Percentiles rank a stretch among this genome's conserved stretches.
These are phyloP conservation scores for Phytophthora europaea DNA, from an alignment of 352 stramenopile genomes.

Conservation along the genomic window DNA sequence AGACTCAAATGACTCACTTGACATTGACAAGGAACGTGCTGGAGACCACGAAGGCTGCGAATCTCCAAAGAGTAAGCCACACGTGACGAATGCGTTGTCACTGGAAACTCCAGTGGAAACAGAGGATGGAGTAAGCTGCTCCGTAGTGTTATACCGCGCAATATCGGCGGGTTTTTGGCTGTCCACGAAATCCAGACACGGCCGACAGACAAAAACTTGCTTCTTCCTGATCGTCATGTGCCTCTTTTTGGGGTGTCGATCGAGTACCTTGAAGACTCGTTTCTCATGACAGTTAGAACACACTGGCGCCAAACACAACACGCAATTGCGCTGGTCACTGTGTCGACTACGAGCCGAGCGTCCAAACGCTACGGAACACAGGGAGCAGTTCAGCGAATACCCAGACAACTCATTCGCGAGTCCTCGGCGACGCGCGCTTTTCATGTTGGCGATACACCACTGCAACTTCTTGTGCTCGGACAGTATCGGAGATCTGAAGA, in stretches of 20 bases:
- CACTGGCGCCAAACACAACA: slow-evolving; percentile 38
- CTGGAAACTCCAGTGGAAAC: slow-evolving; percentile 25
- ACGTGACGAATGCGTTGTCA: slow-evolving; percentile 24
- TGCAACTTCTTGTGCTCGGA: slow-evolving; percentile 44
- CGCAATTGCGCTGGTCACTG: slow-evolving; percentile 32
- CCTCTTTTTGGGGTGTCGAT: slow-evolving; percentile 34
- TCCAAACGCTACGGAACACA: slow-evolving; percentile 32
- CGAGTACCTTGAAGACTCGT: slow-evolving; percentile 27
- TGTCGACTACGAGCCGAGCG: slow-evolving; percentile 28
- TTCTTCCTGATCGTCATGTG: slow-evolving; percentile 28
- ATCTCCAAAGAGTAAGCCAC: slow-evolving; percentile 38
- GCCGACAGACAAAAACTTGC: slow-evolving; percentile 29
- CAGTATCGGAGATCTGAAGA: slow-evolving; percentile 33
- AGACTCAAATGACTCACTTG: slow-evolving; percentile 9
- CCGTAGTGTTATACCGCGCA: slow-evolving; percentile 16
- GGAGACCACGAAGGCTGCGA: background rate
- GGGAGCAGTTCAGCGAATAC: slow-evolving; percentile 28
- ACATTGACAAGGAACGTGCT: background rate
- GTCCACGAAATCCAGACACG: slow-evolving; percentile 38
- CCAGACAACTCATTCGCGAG: slow-evolving; percentile 24
- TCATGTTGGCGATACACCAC: slow-evolving; percentile 48
- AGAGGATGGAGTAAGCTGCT: slow-evolving; percentile 36
- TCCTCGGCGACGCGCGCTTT: slow-evolving; percentile 26
- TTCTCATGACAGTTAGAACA: slow-evolving; percentile 41
- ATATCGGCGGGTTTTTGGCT: slow-evolving; percentile 36